phyloP scores from a whole-genome alignment of 306 rosid species.

The Prinsepia uniflora region DNA sequence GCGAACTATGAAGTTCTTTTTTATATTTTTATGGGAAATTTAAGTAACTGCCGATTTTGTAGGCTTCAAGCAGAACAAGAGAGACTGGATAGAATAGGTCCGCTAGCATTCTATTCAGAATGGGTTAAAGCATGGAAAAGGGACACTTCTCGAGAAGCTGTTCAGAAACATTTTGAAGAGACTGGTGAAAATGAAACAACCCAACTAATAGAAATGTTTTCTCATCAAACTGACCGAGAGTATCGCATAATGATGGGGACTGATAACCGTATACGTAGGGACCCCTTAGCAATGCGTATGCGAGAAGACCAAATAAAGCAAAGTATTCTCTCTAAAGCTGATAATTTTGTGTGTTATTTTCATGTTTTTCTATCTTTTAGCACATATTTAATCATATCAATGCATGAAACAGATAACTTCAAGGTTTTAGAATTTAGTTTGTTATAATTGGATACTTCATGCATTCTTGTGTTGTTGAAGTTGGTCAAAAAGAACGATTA shows the following conservation, averaged over 20 bases:
- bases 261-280: slow-evolving; percentile 76
- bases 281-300: slow-evolving; percentile 97
- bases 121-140: slow-evolving; percentile 93
- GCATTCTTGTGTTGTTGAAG: not conserved
- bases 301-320: slow-evolving; percentile 91
- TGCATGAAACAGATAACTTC: not conserved
- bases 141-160: slow-evolving; percentile 79
- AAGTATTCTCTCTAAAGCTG: slow-evolving; percentile 57
- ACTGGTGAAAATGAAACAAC: slow-evolving; percentile 83
- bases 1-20: slow-evolving; percentile 3
- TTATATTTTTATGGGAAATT: slow-evolving; percentile 15
- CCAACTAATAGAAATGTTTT: slow-evolving; percentile 81
- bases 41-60: slow-evolving; percentile 19
- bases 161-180: slow-evolving; percentile 88
- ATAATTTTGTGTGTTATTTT: slow-evolving; percentile 27
- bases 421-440: not conserved
- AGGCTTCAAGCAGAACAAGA: slow-evolving; percentile 90
- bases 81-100: slow-evolving; percentile 56
- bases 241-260: slow-evolving; percentile 99
- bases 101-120: slow-evolving; percentile 81
- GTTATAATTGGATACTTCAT: not conserved
- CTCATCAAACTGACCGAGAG: slow-evolving; percentile 81
- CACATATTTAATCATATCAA: slow-evolving; percentile 18
- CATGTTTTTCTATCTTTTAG: slow-evolving; percentile 15
- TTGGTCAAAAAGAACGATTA: slow-evolving; percentile 2